Base-by-base conservation (phyloP, 169 alveolate species). In the Plasmodium coatneyi region DNA sequence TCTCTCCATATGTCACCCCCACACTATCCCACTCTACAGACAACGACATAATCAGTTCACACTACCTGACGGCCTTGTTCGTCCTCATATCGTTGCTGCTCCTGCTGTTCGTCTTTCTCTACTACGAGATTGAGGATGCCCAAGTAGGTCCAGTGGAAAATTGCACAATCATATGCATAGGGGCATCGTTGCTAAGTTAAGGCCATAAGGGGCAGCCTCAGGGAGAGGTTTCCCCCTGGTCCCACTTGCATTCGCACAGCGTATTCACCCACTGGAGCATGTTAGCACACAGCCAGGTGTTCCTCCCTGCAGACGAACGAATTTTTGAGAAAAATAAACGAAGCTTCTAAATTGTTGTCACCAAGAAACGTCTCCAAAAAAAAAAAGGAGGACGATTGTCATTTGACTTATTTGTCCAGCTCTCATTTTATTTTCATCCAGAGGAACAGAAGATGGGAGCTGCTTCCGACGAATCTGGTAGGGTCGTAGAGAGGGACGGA, bases 391-490 rank as follows among this genome's bases (percentile, higher is more conserved):
- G 93, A 49, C 19, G 60, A 86, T 22, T 30, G 30, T 19, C 93
- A 74, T 16, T 86, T 86, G 54, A 86, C 30, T 74, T 86, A 70
- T 54, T 74, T 86, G 60, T n/a, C 86, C 7, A 86, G 36, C 30
- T 74, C 84, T 7, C 56, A 86, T 76, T 86, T 86, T 52, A 86
- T 86, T 52, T 86, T 86, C 36, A 70, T 86, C 34, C 43, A 19
- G 79, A 72, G 93, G 46, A 86, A 86, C 80, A 52, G 66, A n/a
- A 52, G 71, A 36, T 86, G 93, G 93, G 93, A 86, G 19, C 70
- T 86, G 41, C 41, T 86, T 19, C 93, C 93, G n/a, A 74, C 84
- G 25, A 86, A 86, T 41, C 80, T 86, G 56, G 93, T 86, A 76
- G 30, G 74, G 52, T 5, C 25, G 12, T 30, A 46, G 10, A 12